These are phyloP conservation scores for Glaciozyma antarctica DNA, from an alignment of 768 basidiomycete genomes.

Conservation along the genomic window DNA sequence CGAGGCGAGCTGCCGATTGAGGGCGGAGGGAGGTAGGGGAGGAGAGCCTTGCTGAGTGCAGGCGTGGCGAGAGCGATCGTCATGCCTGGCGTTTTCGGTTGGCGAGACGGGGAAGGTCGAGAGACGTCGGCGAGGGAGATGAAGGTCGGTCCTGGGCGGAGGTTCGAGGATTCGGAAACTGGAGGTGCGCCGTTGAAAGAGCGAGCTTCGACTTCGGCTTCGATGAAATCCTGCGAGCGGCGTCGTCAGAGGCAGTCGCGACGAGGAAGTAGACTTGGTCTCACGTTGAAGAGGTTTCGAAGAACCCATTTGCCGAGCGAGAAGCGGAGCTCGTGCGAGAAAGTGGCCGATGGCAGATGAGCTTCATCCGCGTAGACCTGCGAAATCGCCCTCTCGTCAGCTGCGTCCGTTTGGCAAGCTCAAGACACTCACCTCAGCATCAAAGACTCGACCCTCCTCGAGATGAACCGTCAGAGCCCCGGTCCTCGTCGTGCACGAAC, in stretches of 20 bases:
- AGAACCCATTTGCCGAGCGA: conserved; percentile 41
- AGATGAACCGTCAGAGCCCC: conserved; percentile 81
- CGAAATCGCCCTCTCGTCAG: too few relatives aligned
- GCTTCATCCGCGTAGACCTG: conserved; percentile 76
- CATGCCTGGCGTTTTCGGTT: conserved; percentile 32
- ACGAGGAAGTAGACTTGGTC: neutral
- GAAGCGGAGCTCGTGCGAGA: conserved; percentile 74
- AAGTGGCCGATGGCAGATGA: conserved; percentile 42
- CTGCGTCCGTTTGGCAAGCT: too few relatives aligned
- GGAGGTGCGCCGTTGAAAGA: too few relatives aligned
- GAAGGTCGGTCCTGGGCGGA: conserved; percentile 7
- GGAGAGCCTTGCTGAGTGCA: conserved; percentile 44
- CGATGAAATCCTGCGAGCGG: conserved; percentile 28
- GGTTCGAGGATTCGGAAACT: neutral
- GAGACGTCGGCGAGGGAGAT: conserved; percentile 19
- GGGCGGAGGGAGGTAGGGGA: conserved; percentile 11
- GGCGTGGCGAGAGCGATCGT: conserved; percentile 54
- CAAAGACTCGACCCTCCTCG: conserved; percentile 69
- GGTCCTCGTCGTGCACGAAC: conserved; percentile 75
- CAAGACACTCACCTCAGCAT: conserved; percentile 52
- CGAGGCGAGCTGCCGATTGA: conserved; percentile 5
- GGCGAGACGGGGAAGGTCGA: neutral
- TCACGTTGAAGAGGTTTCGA: conserved; percentile 31
- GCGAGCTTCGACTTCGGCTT: conserved; percentile 24
- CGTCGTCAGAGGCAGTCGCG: neutral